phyloP scores from a whole-genome alignment of 768 basidiomycete genomes.

The Mrakia frigida region DNA sequence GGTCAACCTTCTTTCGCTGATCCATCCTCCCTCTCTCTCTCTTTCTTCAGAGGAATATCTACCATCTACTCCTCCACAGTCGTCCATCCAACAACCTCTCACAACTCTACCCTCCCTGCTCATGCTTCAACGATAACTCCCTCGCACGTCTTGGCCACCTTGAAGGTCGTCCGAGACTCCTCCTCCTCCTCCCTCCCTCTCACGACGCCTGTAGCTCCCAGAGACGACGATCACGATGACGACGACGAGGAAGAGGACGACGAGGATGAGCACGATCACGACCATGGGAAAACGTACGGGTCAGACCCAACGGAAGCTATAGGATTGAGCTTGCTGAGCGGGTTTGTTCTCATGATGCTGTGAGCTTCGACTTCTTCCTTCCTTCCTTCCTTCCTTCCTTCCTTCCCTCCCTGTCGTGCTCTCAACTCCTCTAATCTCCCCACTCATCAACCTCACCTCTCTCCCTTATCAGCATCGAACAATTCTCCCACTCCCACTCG shows the following conservation, averaged over 20 bases:
- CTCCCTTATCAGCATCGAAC: conserved; percentile 21
- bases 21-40: conserved; percentile 34
- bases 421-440: no score
- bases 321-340: conserved; percentile 33
- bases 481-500: conserved; percentile 26
- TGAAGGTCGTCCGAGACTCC: background rate
- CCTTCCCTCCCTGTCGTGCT: no score
- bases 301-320: conserved; percentile 38
- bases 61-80: conserved; percentile 53
- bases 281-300: conserved; percentile 35
- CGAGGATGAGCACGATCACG: conserved; percentile 36
- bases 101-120: conserved; percentile 51
- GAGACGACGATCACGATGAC: conserved; percentile 14
- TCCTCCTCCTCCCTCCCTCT: background rate
- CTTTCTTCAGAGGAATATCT: conserved; percentile 59
- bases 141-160: background rate
- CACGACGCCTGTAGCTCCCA: background rate
- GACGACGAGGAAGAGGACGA: conserved; percentile 27
- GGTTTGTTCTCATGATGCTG: conserved; percentile 41
- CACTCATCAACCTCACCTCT: no score
- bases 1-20: background rate
- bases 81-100: conserved; percentile 52
- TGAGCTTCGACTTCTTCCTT: conserved; percentile 33
- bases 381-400: background rate
- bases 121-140: background rate